Conservation (phyloP, 257 asterid species). For the Agastache rugosa region DNA sequence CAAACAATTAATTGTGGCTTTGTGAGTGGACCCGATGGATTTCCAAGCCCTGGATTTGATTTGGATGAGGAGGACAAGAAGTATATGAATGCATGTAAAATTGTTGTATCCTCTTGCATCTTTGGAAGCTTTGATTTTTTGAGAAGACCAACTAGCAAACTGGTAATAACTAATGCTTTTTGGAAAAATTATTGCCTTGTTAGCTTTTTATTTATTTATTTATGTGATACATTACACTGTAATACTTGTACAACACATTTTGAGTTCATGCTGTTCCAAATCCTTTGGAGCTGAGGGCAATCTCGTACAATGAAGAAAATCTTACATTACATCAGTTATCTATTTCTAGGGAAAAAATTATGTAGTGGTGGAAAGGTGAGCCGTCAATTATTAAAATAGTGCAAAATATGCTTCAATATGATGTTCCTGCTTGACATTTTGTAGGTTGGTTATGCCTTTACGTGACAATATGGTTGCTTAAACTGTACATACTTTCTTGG, state of each 20-base stretch:
- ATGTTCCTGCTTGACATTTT: no score
- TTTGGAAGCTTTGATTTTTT: slow-evolving; percentile 93
- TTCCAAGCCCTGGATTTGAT: slow-evolving; percentile 80
- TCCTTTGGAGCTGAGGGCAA: neutral
- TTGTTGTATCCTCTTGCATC: slow-evolving; percentile 87
- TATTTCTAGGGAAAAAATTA: neutral
- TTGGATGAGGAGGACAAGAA: slow-evolving; percentile 66
- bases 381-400: neutral
- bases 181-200: neutral
- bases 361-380: slow-evolving; percentile 1
- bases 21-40: slow-evolving; percentile 62
- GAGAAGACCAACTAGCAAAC: slow-evolving; percentile 88
- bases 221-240: neutral
- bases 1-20: slow-evolving; percentile 92
- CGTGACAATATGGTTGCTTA: neutral
- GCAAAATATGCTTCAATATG: neutral
- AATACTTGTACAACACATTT: neutral
- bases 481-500: slow-evolving; percentile 1
- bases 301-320: slow-evolving; percentile 11
- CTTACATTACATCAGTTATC: neutral
- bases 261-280: slow-evolving; percentile 19
- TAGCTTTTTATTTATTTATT: neutral
- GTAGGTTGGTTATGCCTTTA: no score
- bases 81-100: slow-evolving; percentile 63
- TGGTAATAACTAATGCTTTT: slow-evolving; percentile 54